phyloP scores from a whole-genome alignment of 495 filamentous ascomycete species.

The Parathielavia appendiculata region DNA sequence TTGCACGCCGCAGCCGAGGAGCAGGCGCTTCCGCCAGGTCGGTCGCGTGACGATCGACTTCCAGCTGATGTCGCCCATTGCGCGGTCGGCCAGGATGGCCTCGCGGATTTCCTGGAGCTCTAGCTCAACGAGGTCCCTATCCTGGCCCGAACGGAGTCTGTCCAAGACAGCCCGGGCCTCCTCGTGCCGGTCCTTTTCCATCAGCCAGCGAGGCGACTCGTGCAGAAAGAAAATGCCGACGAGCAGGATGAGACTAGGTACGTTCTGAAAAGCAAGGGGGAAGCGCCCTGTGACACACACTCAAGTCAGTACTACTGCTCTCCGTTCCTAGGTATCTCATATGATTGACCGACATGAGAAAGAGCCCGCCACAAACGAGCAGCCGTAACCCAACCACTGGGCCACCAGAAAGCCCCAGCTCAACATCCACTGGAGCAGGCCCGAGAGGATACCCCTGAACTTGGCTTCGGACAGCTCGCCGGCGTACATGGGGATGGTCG shows the following conservation, averaged over 20 bases:
- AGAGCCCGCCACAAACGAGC: too few relatives aligned
- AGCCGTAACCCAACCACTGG: neutral
- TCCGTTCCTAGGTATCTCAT: too few relatives aligned
- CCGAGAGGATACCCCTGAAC: neutral
- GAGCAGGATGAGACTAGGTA: neutral
- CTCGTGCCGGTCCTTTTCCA: neutral
- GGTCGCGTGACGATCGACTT: too few relatives aligned
- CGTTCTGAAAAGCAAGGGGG: neutral
- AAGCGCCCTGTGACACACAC: too few relatives aligned
- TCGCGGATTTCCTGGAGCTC: neutral
- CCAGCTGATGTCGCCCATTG: neutral
- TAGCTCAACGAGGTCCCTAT: neutral
- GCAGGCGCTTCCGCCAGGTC: neutral
- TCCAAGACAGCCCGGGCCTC: neutral
- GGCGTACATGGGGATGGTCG: neutral
- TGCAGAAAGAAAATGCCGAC: neutral
- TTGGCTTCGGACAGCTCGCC: neutral
- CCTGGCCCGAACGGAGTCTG: neutral
- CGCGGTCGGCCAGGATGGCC: too few relatives aligned
- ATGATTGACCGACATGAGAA: too few relatives aligned
- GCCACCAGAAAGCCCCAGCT: neutral
- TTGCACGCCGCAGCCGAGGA: neutral
- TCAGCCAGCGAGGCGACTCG: slow-evolving; percentile 1
- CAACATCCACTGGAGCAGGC: neutral
- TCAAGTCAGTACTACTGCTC: too few relatives aligned